Evolutionary conservation across 2,329 filamentous ascomycete genomes (phyloP).

Genomic region (Claviceps lovelessii): DNA sequence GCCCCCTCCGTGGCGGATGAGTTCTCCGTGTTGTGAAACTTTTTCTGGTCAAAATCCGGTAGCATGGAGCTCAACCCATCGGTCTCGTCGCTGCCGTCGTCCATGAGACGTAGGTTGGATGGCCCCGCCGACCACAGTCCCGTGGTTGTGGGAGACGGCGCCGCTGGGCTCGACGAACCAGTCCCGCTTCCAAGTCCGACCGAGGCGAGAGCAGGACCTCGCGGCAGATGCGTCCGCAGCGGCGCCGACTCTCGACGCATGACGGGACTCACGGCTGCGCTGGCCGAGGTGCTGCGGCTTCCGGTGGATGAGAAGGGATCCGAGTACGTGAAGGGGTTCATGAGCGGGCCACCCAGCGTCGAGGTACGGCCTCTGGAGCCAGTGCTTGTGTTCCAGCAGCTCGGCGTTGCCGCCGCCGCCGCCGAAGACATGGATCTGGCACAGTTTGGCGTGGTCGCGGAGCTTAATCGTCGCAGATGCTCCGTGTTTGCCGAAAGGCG

Average conservation of each 20-base stretch:
- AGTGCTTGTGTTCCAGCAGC: conserved; percentile 14
- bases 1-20: conserved; percentile 1
- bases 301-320: conserved; percentile 27
- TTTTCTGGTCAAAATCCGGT: conserved; percentile 35
- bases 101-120: conserved; percentile 29
- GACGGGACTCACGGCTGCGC: conserved; percentile 18
- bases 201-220: conserved; percentile 7
- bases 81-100: conserved; percentile 30
- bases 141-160: conserved; percentile 11
- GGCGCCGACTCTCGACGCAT: conserved; percentile 18
- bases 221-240: conserved; percentile 11
- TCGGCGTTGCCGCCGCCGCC: conserved; percentile 6
- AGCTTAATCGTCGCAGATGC: conserved; percentile 40
- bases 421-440: conserved; percentile 16
- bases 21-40: conserved; percentile 10
- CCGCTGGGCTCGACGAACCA: conserved; percentile 9
- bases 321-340: conserved; percentile 24
- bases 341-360: conserved; percentile 14
- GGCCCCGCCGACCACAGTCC: conserved; percentile 22
- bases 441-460: conserved; percentile 20
- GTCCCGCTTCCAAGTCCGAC: conserved; percentile 6
- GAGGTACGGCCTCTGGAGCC: conserved; percentile 23
- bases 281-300: conserved; percentile 32
- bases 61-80: conserved; percentile 38
- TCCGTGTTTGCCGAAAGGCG: conserved; percentile 61